phyloP scores from a whole-genome alignment of 106 monocot genomes.

The Chionographis japonica region DNA sequence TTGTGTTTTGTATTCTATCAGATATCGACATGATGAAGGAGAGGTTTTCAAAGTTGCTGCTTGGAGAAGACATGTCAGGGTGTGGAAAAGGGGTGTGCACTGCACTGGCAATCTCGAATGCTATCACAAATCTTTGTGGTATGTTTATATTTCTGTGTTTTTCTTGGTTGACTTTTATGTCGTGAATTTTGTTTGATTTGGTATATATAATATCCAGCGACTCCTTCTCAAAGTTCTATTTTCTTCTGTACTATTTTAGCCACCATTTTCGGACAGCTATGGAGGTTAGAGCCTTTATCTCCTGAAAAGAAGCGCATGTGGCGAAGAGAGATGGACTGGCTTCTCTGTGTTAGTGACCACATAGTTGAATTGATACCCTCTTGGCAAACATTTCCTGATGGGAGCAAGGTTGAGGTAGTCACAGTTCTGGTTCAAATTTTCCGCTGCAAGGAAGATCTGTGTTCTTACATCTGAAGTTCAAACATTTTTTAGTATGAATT shows the following conservation, averaged over 20 bases:
- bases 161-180: too few relatives aligned
- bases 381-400: conserved; percentile 42
- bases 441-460: too few relatives aligned
- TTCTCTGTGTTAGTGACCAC: conserved; percentile 45
- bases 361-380: conserved; percentile 42
- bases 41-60: conserved; percentile 85
- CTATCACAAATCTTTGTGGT: conserved; percentile 97
- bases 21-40: conserved; percentile 97
- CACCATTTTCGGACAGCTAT: conserved; percentile 37
- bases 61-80: conserved; percentile 98
- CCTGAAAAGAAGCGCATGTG: conserved; percentile 45
- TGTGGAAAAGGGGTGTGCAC: conserved; percentile 88
- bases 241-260: conserved; percentile 18
- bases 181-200: too few relatives aligned
- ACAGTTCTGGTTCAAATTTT: too few relatives aligned
- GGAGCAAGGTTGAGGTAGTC: conserved; percentile 31
- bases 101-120: conserved; percentile 86
- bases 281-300: conserved; percentile 33
- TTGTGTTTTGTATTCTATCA: conserved; percentile 7
- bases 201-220: too few relatives aligned
- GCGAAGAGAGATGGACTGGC: conserved; percentile 46
- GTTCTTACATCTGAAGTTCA: too few relatives aligned
- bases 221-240: background rate
- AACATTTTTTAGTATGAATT: too few relatives aligned
- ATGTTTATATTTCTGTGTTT: background rate